Base-by-base conservation (phyloP, 2,329 filamentous ascomycete species). In the Thermothelomyces thermophilus region DNA sequence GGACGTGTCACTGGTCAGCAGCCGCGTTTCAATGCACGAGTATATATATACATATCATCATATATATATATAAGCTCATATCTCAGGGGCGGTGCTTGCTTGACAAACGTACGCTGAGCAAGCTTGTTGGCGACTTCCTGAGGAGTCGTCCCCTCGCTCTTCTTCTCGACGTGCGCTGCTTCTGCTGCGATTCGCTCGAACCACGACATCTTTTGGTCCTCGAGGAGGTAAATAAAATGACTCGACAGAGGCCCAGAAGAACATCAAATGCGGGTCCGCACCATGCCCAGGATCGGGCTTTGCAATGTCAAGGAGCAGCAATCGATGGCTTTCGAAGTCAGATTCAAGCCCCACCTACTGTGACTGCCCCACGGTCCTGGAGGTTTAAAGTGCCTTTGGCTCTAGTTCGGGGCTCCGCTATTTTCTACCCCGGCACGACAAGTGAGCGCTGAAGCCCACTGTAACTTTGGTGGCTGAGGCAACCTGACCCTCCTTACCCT, bases 161-260 rank as follows among this genome's bases (percentile, higher is more conserved):
- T 30, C 2, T 40, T 24, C 19, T 42, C 35, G 30, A 46, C 3
- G 0, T 20, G n/a, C 3, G 48, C 40, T 10, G 42, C 51, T 16
- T 48, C 37, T 9, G 24, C 36, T 11, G 45, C 22, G 19, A 55
- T n/a, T 10, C 24, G 10, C 9, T 43, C 43, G 41, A 52, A 56
- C 51, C 52, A 52, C 28, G 48, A 46, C 46, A 50, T 52, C n/a
- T n/a, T n/a, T 22, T 33, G 33, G 22, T 5, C 1, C 5, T 17
- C 17, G 19, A n/a, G 41, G 41, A 36, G 8, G 20, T 16, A 28
- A 7, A 3, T 7, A 10, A 14, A 10, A 31, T 31, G 14, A 31
- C 30, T 31, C n/a, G n/a, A 31, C 30, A 31, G 14, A 31, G 14
- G 9, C 30, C 9, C 9, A 31, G 14, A 31, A 14, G 30, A 31